These are phyloP conservation scores for Aphanomyces euteiches DNA, from an alignment of 352 stramenopile species.

Conservation along the genomic window DNA sequence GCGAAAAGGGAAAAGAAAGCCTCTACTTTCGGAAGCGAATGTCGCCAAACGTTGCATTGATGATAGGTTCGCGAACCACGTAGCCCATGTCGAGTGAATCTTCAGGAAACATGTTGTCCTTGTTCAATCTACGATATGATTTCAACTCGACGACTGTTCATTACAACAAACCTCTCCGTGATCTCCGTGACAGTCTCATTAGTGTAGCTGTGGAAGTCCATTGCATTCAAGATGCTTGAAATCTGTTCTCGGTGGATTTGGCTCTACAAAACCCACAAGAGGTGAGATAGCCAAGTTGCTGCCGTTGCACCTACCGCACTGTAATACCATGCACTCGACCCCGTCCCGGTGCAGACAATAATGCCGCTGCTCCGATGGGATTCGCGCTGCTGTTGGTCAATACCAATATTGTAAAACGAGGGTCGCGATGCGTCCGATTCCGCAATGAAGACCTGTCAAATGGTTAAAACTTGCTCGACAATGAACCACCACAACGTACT, in stretches of 20 bases:
- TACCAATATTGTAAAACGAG: constrained; percentile 85
- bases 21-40: constrained; percentile 80
- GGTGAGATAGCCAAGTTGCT: constrained; percentile 10
- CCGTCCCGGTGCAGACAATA: constrained; percentile 82
- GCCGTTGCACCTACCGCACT: constrained; percentile 55
- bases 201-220: constrained; percentile 79
- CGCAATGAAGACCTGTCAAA: constrained; percentile 69
- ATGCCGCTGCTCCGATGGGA: constrained; percentile 85
- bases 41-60: constrained; percentile 87
- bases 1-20: neutral
- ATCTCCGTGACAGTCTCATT: constrained; percentile 85
- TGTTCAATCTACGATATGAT: constrained; percentile 65
- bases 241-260: constrained; percentile 86
- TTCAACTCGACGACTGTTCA: neutral
- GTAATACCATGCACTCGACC: constrained; percentile 85
- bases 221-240: constrained; percentile 70
- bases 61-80: constrained; percentile 82
- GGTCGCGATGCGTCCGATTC: constrained; percentile 80
- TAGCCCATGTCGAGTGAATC: constrained; percentile 84
- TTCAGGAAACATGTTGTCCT: constrained; percentile 77
- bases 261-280: constrained; percentile 39
- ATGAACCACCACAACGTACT: constrained; percentile 19
- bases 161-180: constrained; percentile 64
- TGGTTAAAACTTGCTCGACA: neutral
- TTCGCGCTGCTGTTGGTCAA: constrained; percentile 84